Base-by-base conservation (phyloP, 495 filamentous ascomycete genomes). In the Hyaloscypha hepaticicola region DNA sequence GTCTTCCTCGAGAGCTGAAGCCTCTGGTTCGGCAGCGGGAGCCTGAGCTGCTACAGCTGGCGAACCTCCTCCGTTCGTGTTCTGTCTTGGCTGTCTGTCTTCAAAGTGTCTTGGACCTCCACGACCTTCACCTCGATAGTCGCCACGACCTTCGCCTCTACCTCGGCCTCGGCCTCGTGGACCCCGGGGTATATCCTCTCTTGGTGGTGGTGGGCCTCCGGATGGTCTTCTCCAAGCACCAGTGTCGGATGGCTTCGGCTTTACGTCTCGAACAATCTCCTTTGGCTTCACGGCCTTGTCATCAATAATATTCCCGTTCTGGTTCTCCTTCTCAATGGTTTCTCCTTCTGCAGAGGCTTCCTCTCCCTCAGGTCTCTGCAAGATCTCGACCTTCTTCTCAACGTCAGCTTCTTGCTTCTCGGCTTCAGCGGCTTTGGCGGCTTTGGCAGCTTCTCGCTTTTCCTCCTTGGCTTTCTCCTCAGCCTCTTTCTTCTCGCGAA, bases 381-480 rank as follows among this genome's bases (percentile, higher is more conserved):
- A 80, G 73, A 86, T 88, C 61, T 94, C 91, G 64, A 90, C 86
- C 72, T 88, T 88, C 70, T 69, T 72, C 34, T 68, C 70, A 26
- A 66, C 67, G 56, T 75, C 81, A 34, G n/a, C 34, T 31, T 63
- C 65, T 21, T 76, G 72, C 49, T 83, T 76, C 41, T 79, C 80
- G 22, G 74, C 73, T 58, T 84, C 80, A n/a, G 79, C 73, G 64
- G 85, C 82, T 28, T 85, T 80, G 58, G 85, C 85, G 27, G 82
- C 76, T 33, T 85, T 81, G 58, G 88, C 88, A 3, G 86, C 85
- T 1, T 80, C 70, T 49, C 79, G 80, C 73, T 85, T 87, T 60
- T 95, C 92, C 64, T 89, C 85, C 73, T 88, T 89, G 24, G 85
- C 87, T 77, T 94, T 96, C 52, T 96, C 92, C 4, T 97, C 94